Percentiles rank a stretch among this genome's conserved stretches.
These are phyloP conservation scores for Quercus tomentella DNA, from an alignment of 331 rosid species.

Conservation along the genomic window DNA sequence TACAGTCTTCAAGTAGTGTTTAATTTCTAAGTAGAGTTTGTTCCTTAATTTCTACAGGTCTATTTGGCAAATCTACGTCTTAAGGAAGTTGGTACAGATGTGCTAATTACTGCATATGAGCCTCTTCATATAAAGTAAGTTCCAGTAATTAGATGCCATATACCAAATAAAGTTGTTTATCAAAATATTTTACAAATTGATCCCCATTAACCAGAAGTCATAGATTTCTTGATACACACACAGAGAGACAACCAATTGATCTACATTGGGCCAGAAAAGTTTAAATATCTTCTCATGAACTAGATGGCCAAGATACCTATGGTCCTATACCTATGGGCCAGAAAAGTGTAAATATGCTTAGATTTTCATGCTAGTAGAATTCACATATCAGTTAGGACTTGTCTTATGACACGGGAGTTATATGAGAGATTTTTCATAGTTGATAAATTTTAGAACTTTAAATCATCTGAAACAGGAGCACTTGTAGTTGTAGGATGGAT, in stretches of 20 bases:
- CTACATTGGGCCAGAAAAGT: background rate
- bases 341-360: background rate
- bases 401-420: background rate
- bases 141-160: constrained; percentile 6
- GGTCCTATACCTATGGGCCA: background rate
- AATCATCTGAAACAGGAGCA: background rate
- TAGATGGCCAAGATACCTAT: background rate
- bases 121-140: constrained; percentile 88
- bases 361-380: background rate
- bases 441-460: background rate
- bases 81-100: constrained; percentile 76
- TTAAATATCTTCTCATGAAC: background rate
- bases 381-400: background rate
- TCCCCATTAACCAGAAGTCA: background rate
- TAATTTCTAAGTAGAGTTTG: constrained; percentile 1
- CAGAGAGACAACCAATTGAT: background rate
- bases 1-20: background rate
- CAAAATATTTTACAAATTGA: background rate
- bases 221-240: background rate
- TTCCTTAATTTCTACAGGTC: constrained; percentile 44
- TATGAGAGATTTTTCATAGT: background rate
- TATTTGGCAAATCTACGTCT: constrained; percentile 87
- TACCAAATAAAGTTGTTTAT: background rate
- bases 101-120: constrained; percentile 77
- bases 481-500: background rate